Evolutionary conservation across 2,329 filamentous ascomycete genomes (phyloP).

Genomic region (Furcasterigmium furcatum): DNA sequence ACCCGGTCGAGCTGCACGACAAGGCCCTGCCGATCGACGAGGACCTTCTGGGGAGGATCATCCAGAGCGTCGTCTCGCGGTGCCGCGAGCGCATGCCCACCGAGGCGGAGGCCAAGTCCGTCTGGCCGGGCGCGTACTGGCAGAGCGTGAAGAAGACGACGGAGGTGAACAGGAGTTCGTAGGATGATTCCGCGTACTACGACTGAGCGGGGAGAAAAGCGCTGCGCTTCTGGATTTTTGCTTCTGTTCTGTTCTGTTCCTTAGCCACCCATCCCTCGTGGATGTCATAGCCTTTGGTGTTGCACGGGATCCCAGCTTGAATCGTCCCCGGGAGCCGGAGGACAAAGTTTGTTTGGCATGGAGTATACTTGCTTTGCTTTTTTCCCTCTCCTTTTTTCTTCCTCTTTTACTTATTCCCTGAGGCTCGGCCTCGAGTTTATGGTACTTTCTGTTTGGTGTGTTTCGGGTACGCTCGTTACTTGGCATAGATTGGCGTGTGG

Average conservation of each 20-base stretch:
- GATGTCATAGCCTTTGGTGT: neutral
- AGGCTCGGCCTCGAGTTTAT: neutral
- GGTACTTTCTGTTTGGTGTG: neutral
- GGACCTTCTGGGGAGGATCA: constrained; percentile 58
- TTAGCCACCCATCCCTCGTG: constrained; percentile 1
- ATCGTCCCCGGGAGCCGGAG: constrained; percentile 6
- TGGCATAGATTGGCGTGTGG: too few relatives aligned
- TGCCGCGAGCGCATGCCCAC: constrained; percentile 57
- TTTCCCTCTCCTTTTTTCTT: neutral
- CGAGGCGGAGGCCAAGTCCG: constrained; percentile 50
- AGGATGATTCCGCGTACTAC: neutral
- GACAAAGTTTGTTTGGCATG: constrained; percentile 2
- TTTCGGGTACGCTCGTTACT: too few relatives aligned
- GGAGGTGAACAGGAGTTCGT: constrained; percentile 20
- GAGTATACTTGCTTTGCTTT: constrained; percentile 1
- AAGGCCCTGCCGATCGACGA: constrained; percentile 58
- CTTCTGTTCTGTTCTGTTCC: constrained; percentile 4
- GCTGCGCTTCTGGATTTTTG: constrained; percentile 1
- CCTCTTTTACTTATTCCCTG: neutral
- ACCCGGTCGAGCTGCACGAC: constrained; percentile 55
- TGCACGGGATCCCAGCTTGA: constrained; percentile 4
- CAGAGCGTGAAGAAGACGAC: constrained; percentile 53
- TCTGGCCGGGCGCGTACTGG: constrained; percentile 63
- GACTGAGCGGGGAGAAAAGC: neutral
- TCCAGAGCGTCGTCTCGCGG: constrained; percentile 59